A percentile compares a stretch with the other conserved stretches of the same genome.
phyloP scores from a whole-genome alignment of 2,329 filamentous ascomycete genomes.

The Ascochyta clinopodiicola region DNA sequence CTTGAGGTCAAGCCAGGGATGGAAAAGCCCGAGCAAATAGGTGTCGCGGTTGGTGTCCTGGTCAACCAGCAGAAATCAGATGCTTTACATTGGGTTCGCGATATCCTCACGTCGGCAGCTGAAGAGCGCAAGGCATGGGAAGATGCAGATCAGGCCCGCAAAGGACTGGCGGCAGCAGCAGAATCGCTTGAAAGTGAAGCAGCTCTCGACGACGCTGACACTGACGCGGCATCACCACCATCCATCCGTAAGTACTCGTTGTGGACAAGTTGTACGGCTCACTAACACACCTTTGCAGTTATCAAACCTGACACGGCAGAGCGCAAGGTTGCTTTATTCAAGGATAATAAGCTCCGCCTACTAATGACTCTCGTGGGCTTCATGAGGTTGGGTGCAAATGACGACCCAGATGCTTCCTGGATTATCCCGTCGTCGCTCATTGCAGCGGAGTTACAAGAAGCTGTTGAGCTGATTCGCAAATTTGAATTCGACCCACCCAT shows the following conservation, averaged over 20 bases:
- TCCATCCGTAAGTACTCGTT: constrained; percentile 49
- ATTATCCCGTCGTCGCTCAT: constrained; percentile 71
- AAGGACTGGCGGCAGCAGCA: constrained; percentile 48
- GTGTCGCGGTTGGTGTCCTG: constrained; percentile 78
- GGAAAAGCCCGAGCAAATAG: constrained; percentile 71
- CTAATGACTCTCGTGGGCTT: constrained; percentile 80
- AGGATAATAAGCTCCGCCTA: constrained; percentile 84
- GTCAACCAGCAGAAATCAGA: constrained; percentile 80
- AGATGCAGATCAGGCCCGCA: constrained; percentile 68
- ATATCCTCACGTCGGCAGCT: constrained; percentile 70
- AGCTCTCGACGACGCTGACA: constrained; percentile 45
- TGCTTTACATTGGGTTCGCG: constrained; percentile 82
- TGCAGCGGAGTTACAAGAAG: constrained; percentile 70
- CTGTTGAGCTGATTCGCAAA: constrained; percentile 74
- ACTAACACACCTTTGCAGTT: constrained; percentile 19
- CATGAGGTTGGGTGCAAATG: constrained; percentile 68
- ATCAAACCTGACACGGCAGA: constrained; percentile 67
- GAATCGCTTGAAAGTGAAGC: constrained; percentile 32
- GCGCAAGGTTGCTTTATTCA: constrained; percentile 79
- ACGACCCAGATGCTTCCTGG: constrained; percentile 80
- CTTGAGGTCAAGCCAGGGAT: constrained; percentile 79
- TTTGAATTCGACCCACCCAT: constrained; percentile 78
- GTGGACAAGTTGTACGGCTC: constrained; percentile 28
- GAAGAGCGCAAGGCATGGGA: constrained; percentile 81
- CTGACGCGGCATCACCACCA: constrained; percentile 46